phyloP scores from a whole-genome alignment of 495 filamentous ascomycete genomes.

The Penicillium macrosclerotiorum region DNA sequence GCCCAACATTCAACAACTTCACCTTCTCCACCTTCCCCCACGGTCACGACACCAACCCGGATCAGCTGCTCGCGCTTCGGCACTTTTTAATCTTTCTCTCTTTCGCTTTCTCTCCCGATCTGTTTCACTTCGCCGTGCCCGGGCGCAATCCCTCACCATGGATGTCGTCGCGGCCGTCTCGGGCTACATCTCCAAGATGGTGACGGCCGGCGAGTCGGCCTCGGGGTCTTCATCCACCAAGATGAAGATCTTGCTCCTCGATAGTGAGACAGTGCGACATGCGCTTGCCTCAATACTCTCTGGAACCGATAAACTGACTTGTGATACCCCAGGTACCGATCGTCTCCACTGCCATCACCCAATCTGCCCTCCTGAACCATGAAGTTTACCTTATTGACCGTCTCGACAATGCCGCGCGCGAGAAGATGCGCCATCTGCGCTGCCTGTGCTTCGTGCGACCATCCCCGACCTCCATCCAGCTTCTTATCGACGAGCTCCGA shows the following conservation, averaged over 20 bases:
- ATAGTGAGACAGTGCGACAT: conserved; percentile 81
- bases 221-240: conserved; percentile 74
- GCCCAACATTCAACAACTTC: conserved; percentile 27
- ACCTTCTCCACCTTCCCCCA: conserved; percentile 21
- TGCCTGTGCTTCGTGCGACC: conserved; percentile 93
- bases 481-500: conserved; percentile 90
- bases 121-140: conserved; percentile 1
- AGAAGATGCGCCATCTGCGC: conserved; percentile 96
- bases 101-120: neutral
- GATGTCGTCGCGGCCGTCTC: conserved; percentile 90
- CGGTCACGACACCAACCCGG: conserved; percentile 7
- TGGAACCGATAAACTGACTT: conserved; percentile 16
- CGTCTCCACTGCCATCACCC: conserved; percentile 90
- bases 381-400: conserved; percentile 98
- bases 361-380: conserved; percentile 92
- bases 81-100: conserved; percentile 1
- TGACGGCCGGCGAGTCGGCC: conserved; percentile 74
- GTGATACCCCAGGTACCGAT: conserved; percentile 63
- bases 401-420: conserved; percentile 82
- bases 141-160: conserved; percentile 53
- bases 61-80: neutral
- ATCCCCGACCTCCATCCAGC: conserved; percentile 84
- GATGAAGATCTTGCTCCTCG: conserved; percentile 97
- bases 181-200: conserved; percentile 97
- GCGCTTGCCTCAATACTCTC: conserved; percentile 12